These are phyloP conservation scores for Chaetoceros tenuissimus DNA, from an alignment of 108 stramenopile genomes.

Conservation along the genomic window DNA sequence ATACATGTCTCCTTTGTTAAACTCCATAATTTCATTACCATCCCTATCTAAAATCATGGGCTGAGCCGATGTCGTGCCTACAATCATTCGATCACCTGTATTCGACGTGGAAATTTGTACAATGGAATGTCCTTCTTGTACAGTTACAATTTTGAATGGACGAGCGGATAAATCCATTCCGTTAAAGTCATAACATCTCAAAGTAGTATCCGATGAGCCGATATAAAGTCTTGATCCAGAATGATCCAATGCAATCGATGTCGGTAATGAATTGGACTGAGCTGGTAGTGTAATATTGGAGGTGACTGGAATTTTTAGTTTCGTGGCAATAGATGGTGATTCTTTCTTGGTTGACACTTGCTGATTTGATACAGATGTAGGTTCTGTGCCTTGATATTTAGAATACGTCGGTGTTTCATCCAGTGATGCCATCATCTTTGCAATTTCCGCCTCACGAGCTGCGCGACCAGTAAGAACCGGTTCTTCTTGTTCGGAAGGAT, in stretches of 20 bases:
- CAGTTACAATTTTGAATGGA: slow-evolving; percentile 26
- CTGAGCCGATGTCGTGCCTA: slow-evolving; percentile 69
- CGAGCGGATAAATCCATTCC: slow-evolving; percentile 49
- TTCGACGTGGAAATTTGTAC: slow-evolving; percentile 24
- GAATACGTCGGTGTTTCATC: slow-evolving; percentile 55
- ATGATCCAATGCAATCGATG: slow-evolving; percentile 50
- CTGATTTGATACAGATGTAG: neutral
- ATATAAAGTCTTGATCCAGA: slow-evolving; percentile 76
- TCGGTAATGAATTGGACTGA: slow-evolving; percentile 4
- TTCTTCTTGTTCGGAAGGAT: slow-evolving; percentile 11
- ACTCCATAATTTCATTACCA: slow-evolving; percentile 58
- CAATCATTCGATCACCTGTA: slow-evolving; percentile 69
- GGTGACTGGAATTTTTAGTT: neutral
- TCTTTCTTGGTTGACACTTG: slow-evolving; percentile 3
- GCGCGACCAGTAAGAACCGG: slow-evolving; percentile 47
- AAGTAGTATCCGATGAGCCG: slow-evolving; percentile 55
- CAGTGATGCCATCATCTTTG: slow-evolving; percentile 71
- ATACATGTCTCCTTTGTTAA: slow-evolving; percentile 83
- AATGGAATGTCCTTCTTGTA: slow-evolving; percentile 50
- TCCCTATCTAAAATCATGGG: slow-evolving; percentile 76
- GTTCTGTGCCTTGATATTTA: slow-evolving; percentile 21
- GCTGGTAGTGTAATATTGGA: neutral
- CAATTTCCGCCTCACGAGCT: slow-evolving; percentile 73
- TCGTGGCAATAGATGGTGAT: slow-evolving; percentile 20
- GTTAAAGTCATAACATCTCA: slow-evolving; percentile 81